Base-by-base conservation (phyloP, 768 basidiomycete species). In the Leccinum sublutescens region DNA sequence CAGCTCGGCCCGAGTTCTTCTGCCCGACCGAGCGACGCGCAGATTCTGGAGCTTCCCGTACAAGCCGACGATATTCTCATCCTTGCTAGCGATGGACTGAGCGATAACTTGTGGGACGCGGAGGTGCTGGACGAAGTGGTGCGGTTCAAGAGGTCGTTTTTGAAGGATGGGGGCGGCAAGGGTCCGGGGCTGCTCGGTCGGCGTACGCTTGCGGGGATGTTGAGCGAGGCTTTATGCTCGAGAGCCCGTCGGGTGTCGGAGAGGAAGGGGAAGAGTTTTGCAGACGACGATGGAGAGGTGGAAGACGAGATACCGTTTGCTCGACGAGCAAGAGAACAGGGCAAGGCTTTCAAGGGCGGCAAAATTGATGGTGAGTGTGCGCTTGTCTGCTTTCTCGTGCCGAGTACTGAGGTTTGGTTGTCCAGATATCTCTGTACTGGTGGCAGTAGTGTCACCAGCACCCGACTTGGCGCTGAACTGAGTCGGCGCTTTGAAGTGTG, bases 51-150 rank as follows among this genome's bases (percentile, higher is more conserved):
- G 1, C 76, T 93, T 0, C 88, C 88, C 23, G 89, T 91, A 3
- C 78, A 78, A 60, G 79, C 81, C 21, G 83, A 88, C 57, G 90
- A 91, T 59, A 87, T 93, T 54, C 80, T 94, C 56, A 88, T 95
- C 61, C 82, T 95, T 43, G 87, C 90, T 0, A 85, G 82, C 19
- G 93, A 95, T 65, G 92, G 92, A 2, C 76, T 95, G 52, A 85
- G 85, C 62, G 93, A 95, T 72, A 95, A 95, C 66, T 75, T 94
- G 23, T 94, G 93, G 88, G 91, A 93, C 65, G 86, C 88, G 65
- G 92, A 95, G 60, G 84, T 95, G 17, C 73, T 94, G 15, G 93
- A 95, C 60, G 93, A 93, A 70, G 86, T 91, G 23, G 73, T 79
- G 15, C 77, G 85, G 38, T 85, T 89, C 71, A 79, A 80, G 54